Evolutionary conservation across 2,329 filamentous ascomycete genomes (phyloP), one percentile per base, ranked within the genome.

Genomic region (Ophioceras dolichostomum): DNA sequence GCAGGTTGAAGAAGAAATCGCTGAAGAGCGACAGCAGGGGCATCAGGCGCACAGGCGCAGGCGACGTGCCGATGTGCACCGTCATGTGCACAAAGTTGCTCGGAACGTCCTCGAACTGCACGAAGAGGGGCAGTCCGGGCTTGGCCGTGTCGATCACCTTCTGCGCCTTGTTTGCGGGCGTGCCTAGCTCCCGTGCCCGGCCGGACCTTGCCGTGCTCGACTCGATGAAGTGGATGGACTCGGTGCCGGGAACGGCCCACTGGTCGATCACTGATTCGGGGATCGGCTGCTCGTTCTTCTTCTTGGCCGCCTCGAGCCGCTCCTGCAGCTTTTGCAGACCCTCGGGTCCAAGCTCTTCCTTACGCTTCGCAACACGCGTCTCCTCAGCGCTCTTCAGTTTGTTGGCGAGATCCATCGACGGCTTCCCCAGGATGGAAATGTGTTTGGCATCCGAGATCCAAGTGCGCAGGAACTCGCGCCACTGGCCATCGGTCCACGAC

Each of bases 61-160:
- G 66, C 2, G 77, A 72, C 1, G 87, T 94, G 37, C 85, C 85
- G 35, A 96, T 66, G 39, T 91, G 76, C 17, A 96, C 60, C 34
- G 76, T 80, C 40, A 96, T 71, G 48, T 89, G 82, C 6, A 94
- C 86, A 55, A 98, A 98, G 52, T 86, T 94, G 41, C 85, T 93
- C 2, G 82, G 80, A 12, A 96, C 87, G 51, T 94, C 80, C 59
- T 98, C 91, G 46, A 93, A 98, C 58, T 98, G 89, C n/a, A 98
- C 70, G 58, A 95, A 98, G 3, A 96, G 64, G 0, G 86, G 82
- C n/a, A 79, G 55, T 6, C 63, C 65, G 14, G 62, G 46, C 27
- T 32, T 41, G 29, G 85, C 75, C 12, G 68, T 64, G 53, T 96
- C 84, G 34, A 98, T 75, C 34, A 79, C 59, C 42, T 76, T 68